These are phyloP conservation scores for Phyllosticta citribraziliensis DNA, from an alignment of 2,329 filamentous ascomycete species.

Conservation along the genomic window DNA sequence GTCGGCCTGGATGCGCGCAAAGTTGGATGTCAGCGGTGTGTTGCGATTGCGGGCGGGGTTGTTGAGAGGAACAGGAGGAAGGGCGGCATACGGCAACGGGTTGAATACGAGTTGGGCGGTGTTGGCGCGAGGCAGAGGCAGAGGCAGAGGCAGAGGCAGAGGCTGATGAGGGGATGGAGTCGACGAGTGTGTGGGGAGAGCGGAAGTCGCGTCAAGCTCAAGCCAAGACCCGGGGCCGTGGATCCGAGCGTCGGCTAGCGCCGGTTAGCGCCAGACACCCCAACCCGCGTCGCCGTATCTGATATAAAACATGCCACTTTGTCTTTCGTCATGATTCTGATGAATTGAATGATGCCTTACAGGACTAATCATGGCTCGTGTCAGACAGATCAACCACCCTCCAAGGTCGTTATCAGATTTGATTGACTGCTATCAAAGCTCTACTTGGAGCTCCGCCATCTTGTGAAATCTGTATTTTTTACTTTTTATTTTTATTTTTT, in stretches of 20 bases:
- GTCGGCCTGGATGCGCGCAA: background rate
- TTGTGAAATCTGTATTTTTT: no score
- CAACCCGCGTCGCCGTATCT: background rate
- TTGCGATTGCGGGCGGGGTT: background rate
- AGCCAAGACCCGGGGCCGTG: background rate
- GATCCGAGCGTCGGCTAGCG: background rate
- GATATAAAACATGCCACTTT: background rate
- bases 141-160: background rate
- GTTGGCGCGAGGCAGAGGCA: background rate
- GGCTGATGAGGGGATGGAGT: background rate
- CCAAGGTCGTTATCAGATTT: no score
- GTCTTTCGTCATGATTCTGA: background rate
- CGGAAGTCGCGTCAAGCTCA: slow-evolving; percentile 8
- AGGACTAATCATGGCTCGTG: no score
- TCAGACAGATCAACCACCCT: no score
- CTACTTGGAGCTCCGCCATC: no score
- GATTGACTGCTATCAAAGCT: no score
- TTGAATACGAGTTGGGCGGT: no score
- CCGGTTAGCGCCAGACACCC: background rate
- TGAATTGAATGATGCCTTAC: background rate
- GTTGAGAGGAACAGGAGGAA: background rate
- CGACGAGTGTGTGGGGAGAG: background rate
- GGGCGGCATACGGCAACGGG: background rate
- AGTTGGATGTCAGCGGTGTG: background rate
- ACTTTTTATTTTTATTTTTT: no score